These are phyloP conservation scores for Hypericum perforatum DNA, from an alignment of 345 rosid genomes.

Conservation along the genomic window DNA sequence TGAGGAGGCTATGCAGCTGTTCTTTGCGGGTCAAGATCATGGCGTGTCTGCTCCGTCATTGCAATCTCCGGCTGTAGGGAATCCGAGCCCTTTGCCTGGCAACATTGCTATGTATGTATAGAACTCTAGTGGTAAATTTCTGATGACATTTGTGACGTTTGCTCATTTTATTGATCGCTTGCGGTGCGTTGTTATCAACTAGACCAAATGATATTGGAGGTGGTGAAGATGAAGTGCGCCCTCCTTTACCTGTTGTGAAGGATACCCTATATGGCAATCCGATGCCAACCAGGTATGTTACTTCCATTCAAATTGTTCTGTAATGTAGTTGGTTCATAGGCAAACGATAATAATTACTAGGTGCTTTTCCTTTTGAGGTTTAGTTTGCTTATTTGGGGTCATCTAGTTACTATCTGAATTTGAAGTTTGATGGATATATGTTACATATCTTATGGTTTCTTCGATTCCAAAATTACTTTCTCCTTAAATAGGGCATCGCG, in stretches of 20 bases:
- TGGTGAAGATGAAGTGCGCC: constrained; percentile 66
- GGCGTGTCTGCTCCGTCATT: constrained; percentile 33
- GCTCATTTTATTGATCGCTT: background rate
- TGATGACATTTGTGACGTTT: background rate
- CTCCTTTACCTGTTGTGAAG: constrained; percentile 91
- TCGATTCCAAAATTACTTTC: too few species aligned
- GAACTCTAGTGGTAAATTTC: background rate
- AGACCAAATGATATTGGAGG: constrained; percentile 24
- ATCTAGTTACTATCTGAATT: too few species aligned
- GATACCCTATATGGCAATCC: constrained; percentile 89
- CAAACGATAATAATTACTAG: too few species aligned
- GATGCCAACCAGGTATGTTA: constrained; percentile 45
- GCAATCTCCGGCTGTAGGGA: constrained; percentile 28
- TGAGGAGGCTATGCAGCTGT: constrained; percentile 91
- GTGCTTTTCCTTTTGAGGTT: too few species aligned
- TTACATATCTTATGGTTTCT: too few species aligned
- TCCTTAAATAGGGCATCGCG: constrained; percentile 56
- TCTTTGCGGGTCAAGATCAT: constrained; percentile 71
- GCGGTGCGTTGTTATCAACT: constrained; percentile 14
- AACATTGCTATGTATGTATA: constrained; percentile 35
- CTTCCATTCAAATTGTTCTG: background rate
- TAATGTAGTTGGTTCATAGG: too few species aligned
- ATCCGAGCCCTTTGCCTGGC: constrained; percentile 18
- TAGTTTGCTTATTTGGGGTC: too few species aligned
- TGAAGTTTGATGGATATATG: too few species aligned